Conservation (phyloP, 2,329 filamentous ascomycete genomes). For the Kalmusia sp. region DNA sequence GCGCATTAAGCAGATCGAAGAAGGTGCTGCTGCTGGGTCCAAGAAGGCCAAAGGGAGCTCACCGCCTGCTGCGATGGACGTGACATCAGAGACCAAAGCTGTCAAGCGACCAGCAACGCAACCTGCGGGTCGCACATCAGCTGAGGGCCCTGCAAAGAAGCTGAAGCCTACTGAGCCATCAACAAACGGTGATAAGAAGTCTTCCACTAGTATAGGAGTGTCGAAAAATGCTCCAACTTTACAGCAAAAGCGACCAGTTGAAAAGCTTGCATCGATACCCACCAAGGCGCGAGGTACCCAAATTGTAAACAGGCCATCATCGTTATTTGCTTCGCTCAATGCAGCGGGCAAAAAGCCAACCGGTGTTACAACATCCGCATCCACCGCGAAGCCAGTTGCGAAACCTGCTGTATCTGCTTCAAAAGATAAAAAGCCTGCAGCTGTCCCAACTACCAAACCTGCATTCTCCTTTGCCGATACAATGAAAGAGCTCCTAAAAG, state of each 20-base stretch:
- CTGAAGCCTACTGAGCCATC: slow-evolving; percentile 33
- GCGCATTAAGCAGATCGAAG: slow-evolving; percentile 64
- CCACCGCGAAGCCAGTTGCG: slow-evolving; percentile 28
- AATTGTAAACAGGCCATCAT: slow-evolving; percentile 53
- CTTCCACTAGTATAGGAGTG: slow-evolving; percentile 8
- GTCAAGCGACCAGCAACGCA: slow-evolving; percentile 39
- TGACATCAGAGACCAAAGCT: slow-evolving; percentile 34
- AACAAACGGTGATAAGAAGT: slow-evolving; percentile 26
- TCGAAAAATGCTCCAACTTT: slow-evolving; percentile 19
- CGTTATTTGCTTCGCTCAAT: slow-evolving; percentile 54
- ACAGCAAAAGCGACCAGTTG: slow-evolving; percentile 36
- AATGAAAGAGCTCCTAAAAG: slow-evolving; percentile 56
- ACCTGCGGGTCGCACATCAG: slow-evolving; percentile 20
- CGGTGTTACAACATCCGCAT: slow-evolving; percentile 25
- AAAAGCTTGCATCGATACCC: slow-evolving; percentile 33
- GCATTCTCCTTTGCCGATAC: slow-evolving; percentile 49
- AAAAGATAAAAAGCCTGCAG: slow-evolving; percentile 39
- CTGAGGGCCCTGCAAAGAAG: slow-evolving; percentile 36
- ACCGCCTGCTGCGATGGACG: slow-evolving; percentile 28
- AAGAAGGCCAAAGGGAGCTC: slow-evolving; percentile 45
- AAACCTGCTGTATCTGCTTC: slow-evolving; percentile 31
- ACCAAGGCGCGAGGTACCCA: slow-evolving; percentile 43
- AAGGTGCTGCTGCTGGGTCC: slow-evolving; percentile 50
- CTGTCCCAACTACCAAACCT: slow-evolving; percentile 34
- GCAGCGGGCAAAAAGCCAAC: slow-evolving; percentile 54